Base-by-base conservation (phyloP, 2,329 filamentous ascomycete genomes). In the Ophiocordyceps australis region DNA sequence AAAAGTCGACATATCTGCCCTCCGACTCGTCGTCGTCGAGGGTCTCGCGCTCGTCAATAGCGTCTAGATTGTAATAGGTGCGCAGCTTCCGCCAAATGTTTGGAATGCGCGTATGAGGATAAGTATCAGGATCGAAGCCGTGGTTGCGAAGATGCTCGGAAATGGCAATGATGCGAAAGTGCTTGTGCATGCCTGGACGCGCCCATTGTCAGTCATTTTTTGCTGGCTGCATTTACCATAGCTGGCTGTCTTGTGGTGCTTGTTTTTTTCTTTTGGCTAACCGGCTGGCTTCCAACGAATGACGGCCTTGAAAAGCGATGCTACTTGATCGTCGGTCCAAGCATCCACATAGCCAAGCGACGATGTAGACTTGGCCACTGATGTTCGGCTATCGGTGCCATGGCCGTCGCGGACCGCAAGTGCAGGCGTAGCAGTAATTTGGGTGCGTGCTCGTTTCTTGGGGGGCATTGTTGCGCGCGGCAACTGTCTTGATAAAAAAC, bases 261-360 rank as follows among this genome's bases (percentile, higher is more conserved):
- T n/a, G n/a, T n/a, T n/a, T n/a, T n/a, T n/a, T n/a, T n/a, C n/a
- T n/a, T n/a, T n/a, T 16, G 14, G 33, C 45, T 36, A 45, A 81
- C 83, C 86, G 21, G 86, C 86, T n/a, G 89, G 89, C 47, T 98
- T 98, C 77, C 80, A 93, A 44, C 74, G 68, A 35, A 95, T 85
- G 37, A 95, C 76, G 27, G 74, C 82, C 46, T 94, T 94, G 55
- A 93, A 82, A 1, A 98, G 62, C 21, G 82, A 85, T 2, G 81
- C 83, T 37, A 92, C 77, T 50, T 98, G 89, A 43, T 94, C 86
- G 41, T 93, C 85, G 4, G 83, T 94, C 89, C 89, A 98, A 15
- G 74, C 68, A 35, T 86, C 80, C 29, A 70, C 66, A 25, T 32
- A 39, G 9, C 38, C n/a, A n/a, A n/a, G 35, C 5, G 38, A 36